Evolutionary conservation across 2,329 filamentous ascomycete species (phyloP), one percentile per base, ranked within the genome.

Genomic region (Xylariaceae sp.): DNA sequence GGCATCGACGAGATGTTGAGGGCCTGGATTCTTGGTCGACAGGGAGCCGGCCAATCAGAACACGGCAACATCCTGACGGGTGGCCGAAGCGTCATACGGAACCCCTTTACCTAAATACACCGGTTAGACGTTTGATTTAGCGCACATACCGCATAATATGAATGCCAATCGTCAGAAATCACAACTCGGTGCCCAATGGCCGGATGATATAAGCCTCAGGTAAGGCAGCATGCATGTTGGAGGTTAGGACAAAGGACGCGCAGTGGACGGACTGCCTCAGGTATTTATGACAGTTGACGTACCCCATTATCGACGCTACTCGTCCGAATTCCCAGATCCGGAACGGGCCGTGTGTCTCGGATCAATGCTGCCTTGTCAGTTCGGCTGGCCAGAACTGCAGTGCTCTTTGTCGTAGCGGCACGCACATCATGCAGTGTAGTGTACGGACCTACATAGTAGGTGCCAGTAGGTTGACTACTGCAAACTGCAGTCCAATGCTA

Each of bases 331-430:
- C 32, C 3, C 15, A 43, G 41, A 43, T 22, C 19, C 50, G 53
- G 47, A 43, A 47, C 56, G 49, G 53, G 39, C 53, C 53, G 49
- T 37, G 18, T 26, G 53, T 56, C 53, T 58, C 56, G 56, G 46
- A 30, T 45, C 49, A 37, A n/a, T 47, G 47, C 49, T 49, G 26
- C 29, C 30, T 26, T 48, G 21, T 44, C 22, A 13, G 42, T 15
- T 46, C 19, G 32, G 30, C 19, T 37, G 21, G 19, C 16, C 44
- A 21, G 29, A 19, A 21, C 16, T 8, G 19, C 12, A 15, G 15
- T 37, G 15, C 5, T 40, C 3, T 40, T 16, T 16, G 41, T 13
- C 41, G 41, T 8, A 26, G 26, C 8, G 8, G 26, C 26, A 26
- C 26, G 26, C 26, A 26, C 26, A 26, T 26, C n/a, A 49, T 8